Percentiles rank a stretch among this genome's conserved stretches.
These are phyloP conservation scores for Neckera pumila DNA, from an alignment of 225 moss, liverwort and hornwort genomes.

Conservation along the genomic window DNA sequence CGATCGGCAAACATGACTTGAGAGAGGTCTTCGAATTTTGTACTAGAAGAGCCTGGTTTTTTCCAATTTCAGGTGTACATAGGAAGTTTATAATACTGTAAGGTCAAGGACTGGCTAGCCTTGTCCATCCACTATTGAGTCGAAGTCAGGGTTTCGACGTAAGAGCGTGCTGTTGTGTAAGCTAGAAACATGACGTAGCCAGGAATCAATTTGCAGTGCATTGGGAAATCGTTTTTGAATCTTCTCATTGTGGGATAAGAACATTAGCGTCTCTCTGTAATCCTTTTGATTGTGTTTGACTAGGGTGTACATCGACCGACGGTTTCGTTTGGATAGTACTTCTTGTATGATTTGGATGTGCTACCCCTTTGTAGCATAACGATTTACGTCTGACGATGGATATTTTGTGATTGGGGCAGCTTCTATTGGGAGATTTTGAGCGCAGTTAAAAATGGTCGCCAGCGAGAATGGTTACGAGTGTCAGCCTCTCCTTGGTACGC, in stretches of 20 bases:
- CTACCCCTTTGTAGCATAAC: not conserved
- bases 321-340: not conserved
- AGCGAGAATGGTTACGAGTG: constrained; percentile 48
- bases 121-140: not conserved
- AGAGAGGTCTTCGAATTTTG: not conserved
- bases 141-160: not conserved
- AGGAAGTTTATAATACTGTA: not conserved
- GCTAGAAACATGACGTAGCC: not conserved
- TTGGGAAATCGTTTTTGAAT: not conserved
- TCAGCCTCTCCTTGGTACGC: constrained; percentile 49
- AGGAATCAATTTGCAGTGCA: not conserved
- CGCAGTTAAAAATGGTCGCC: constrained; percentile 26
- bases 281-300: not conserved
- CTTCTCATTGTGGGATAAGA: not conserved
- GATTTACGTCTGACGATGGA: not conserved
- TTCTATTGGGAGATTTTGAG: not conserved
- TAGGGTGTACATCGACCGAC: not conserved
- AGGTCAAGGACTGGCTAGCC: not conserved
- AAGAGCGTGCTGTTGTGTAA: not conserved
- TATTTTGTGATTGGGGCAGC: not conserved
- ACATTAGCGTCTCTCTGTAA: not conserved
- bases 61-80: not conserved
- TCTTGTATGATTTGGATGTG: not conserved
- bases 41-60: not conserved
- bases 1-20: not conserved